phyloP scores from a whole-genome alignment of 1,284 basidiomycete genomes.

The Hymenochaete sp. region DNA sequence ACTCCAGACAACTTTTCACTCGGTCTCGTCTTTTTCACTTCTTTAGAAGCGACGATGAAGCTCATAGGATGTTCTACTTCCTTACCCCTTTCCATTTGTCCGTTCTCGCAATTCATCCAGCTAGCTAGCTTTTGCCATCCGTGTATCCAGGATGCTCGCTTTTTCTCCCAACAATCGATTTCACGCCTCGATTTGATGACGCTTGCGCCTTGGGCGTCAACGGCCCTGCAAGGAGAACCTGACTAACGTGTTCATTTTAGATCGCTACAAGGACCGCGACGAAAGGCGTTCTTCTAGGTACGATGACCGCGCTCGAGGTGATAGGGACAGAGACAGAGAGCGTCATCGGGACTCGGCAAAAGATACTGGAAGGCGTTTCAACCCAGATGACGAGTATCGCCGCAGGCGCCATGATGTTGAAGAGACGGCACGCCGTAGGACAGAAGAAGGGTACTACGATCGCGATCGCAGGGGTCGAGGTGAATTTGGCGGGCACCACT shows the following conservation, averaged over 20 bases:
- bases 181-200: constrained; percentile 12
- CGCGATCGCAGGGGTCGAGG: constrained; percentile 35
- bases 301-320: constrained; percentile 15
- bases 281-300: constrained; percentile 21
- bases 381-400: constrained; percentile 13
- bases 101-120: constrained; percentile 14
- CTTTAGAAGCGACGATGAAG: too few relatives aligned
- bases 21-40: too few relatives aligned
- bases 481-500: constrained; percentile 42
- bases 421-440: constrained; percentile 31
- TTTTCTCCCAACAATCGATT: constrained; percentile 11
- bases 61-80: too few relatives aligned
- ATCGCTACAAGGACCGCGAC: constrained; percentile 18
- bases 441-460: constrained; percentile 39
- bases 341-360: constrained; percentile 20
- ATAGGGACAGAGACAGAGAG: not conserved
- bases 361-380: constrained; percentile 22
- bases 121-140: constrained; percentile 21
- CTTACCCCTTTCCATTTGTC: too few relatives aligned
- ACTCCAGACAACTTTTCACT: too few relatives aligned
- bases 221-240: constrained; percentile 6
- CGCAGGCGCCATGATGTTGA: constrained; percentile 26
- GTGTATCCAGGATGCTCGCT: constrained; percentile 8
- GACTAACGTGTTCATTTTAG: constrained; percentile 20
- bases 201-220: constrained; percentile 11